phyloP scores from a whole-genome alignment of 805 yeast genomes.

The Vanderwaltozyma tropicalis region DNA sequence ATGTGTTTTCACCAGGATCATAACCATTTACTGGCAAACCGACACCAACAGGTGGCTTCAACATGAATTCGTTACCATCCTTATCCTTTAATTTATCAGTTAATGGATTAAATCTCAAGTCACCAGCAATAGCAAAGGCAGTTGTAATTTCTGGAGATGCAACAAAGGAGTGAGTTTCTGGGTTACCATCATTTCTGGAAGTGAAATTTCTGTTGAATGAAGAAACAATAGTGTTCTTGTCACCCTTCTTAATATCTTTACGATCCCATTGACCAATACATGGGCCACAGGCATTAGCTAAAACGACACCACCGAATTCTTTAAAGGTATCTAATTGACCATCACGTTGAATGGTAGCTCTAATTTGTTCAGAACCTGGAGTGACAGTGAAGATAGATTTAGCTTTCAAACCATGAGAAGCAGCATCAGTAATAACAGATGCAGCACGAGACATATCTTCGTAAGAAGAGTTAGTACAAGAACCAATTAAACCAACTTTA shows the following conservation, averaged over 20 bases:
- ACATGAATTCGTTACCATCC: slow-evolving; percentile 65
- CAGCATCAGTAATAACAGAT: slow-evolving; percentile 80
- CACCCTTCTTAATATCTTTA: slow-evolving; percentile 58
- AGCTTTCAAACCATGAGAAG: slow-evolving; percentile 75
- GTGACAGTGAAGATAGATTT: slow-evolving; percentile 88
- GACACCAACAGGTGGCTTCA: slow-evolving; percentile 69
- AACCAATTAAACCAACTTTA: slow-evolving; percentile 91
- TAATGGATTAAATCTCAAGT: slow-evolving; percentile 82
- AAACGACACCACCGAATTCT: slow-evolving; percentile 80
- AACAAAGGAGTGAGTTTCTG: slow-evolving; percentile 92
- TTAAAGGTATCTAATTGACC: slow-evolving; percentile 75
- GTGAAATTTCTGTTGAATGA: slow-evolving; percentile 97
- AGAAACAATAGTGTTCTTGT: slow-evolving; percentile 82
- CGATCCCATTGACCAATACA: slow-evolving; percentile 99
- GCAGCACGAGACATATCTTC: slow-evolving; percentile 98
- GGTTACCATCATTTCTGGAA: slow-evolving; percentile 96
- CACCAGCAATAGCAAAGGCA: slow-evolving; percentile 92
- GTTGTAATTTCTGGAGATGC: slow-evolving; percentile 97
- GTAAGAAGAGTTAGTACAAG: slow-evolving; percentile 96
- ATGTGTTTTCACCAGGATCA: slow-evolving; percentile 59
- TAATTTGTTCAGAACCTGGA: slow-evolving; percentile 96
- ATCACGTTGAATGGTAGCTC: slow-evolving; percentile 95
- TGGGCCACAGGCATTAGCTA: slow-evolving; percentile 98
- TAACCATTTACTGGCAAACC: slow-evolving; percentile 80
- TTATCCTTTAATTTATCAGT: slow-evolving; percentile 69